Percentiles rank a stretch among this genome's conserved stretches.
Evolutionary conservation across 345 rosid species (phyloP).

Genomic region (rapeseed (Brassica napus)): DNA sequence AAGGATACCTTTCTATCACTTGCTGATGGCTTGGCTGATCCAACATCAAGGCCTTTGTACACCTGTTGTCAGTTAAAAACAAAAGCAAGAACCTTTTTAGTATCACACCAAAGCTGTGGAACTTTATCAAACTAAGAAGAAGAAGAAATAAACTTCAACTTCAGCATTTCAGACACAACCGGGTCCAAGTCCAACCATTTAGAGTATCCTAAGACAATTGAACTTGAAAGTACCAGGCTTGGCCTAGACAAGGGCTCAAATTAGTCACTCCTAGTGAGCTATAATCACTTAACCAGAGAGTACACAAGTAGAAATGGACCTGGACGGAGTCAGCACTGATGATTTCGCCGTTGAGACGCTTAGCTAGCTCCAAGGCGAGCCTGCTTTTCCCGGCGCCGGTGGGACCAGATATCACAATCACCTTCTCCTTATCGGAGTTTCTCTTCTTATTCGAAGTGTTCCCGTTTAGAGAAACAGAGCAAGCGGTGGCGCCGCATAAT

Average conservation of each 20-base stretch:
- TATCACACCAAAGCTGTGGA: background rate
- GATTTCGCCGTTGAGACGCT: slow-evolving; percentile 88
- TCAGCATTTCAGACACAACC: slow-evolving; percentile 12
- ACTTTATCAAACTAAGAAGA: background rate
- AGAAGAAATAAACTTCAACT: background rate
- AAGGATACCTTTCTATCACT: slow-evolving; percentile 67
- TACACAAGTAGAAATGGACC: slow-evolving; percentile 41
- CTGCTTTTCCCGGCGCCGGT: slow-evolving; percentile 89
- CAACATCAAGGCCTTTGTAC: slow-evolving; percentile 71
- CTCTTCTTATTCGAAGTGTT: slow-evolving; percentile 1
- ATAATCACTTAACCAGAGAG: background rate
- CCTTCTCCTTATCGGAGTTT: slow-evolving; percentile 51
- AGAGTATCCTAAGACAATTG: background rate
- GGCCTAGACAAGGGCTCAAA: background rate
- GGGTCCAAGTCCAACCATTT: background rate
- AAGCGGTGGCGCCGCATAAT: slow-evolving; percentile 35
- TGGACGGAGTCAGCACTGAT: slow-evolving; percentile 97
- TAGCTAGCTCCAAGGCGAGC: slow-evolving; percentile 88
- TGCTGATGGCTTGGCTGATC: slow-evolving; percentile 54
- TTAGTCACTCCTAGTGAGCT: background rate
- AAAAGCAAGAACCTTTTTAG: background rate
- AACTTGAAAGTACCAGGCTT: background rate
- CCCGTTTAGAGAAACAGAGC: slow-evolving; percentile 35
- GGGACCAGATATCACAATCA: slow-evolving; percentile 87
- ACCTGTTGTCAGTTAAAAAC: slow-evolving; percentile 47